Percentiles rank a stretch among this genome's conserved stretches.
Evolutionary conservation across 2,329 filamentous ascomycete genomes (phyloP).

Genomic region (Fusarium keratoplasticum): DNA sequence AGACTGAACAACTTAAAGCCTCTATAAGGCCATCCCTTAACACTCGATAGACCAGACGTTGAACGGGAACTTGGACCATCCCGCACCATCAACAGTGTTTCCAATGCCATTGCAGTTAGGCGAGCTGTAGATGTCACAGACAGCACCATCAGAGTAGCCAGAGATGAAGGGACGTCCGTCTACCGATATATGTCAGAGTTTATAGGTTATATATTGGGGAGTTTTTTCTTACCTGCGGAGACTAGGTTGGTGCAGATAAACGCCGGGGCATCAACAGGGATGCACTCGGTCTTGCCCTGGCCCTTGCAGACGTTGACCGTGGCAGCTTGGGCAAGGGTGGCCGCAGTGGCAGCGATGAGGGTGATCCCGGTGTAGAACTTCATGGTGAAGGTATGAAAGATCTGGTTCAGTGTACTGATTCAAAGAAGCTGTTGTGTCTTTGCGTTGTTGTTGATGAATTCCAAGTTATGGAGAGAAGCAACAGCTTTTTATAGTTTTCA

Average conservation of each 20-base stretch:
- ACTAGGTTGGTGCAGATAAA: neutral
- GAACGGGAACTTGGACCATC: neutral
- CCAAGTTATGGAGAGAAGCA: no score
- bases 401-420: neutral
- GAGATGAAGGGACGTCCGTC: neutral
- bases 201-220: neutral
- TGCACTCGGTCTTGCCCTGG: neutral
- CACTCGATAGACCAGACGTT: neutral
- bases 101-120: neutral
- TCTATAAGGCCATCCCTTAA: neutral
- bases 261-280: neutral
- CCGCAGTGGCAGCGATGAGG: neutral
- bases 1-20: neutral
- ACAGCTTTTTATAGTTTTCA: neutral
- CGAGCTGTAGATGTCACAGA: neutral
- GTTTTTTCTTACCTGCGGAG: neutral
- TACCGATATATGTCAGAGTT: neutral
- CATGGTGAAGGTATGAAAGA: neutral
- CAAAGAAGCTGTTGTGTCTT: neutral
- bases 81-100: neutral
- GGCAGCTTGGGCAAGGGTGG: neutral
- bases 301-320: slow-evolving; percentile 7
- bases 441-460: no score
- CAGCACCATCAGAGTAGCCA: neutral
- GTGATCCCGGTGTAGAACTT: neutral